phyloP scores from a whole-genome alignment of 495 filamentous ascomycete genomes.

The Staphylotrichum longicolle region DNA sequence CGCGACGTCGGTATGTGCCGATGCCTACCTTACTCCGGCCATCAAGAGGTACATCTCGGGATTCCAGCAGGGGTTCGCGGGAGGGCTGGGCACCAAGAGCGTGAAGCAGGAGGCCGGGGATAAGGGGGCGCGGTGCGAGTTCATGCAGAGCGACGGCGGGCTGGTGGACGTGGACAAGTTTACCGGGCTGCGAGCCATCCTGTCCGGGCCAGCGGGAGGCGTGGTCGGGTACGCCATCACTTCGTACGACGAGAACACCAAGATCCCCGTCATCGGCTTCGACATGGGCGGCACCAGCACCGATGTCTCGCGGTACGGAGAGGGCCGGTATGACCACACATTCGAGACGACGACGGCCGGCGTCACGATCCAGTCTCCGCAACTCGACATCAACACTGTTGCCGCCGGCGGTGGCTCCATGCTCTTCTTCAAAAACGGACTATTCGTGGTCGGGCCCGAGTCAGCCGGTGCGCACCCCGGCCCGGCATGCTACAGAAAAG shows the following conservation, averaged over 20 bases:
- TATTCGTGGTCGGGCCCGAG: slow-evolving; percentile 96
- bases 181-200: slow-evolving; percentile 70
- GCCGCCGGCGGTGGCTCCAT: slow-evolving; percentile 90
- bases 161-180: slow-evolving; percentile 74
- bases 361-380: slow-evolving; percentile 90
- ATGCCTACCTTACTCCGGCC: slow-evolving; percentile 93
- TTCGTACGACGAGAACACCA: slow-evolving; percentile 81
- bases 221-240: slow-evolving; percentile 94
- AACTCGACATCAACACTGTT: slow-evolving; percentile 97
- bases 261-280: slow-evolving; percentile 90
- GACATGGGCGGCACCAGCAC: slow-evolving; percentile 96
- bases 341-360: slow-evolving; percentile 97
- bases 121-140: slow-evolving; percentile 68
- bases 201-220: slow-evolving; percentile 78
- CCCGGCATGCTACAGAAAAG: slow-evolving; percentile 92
- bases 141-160: slow-evolving; percentile 85
- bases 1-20: slow-evolving; percentile 88
- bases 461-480: slow-evolving; percentile 91
- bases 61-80: slow-evolving; percentile 73
- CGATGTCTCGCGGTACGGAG: slow-evolving; percentile 88
- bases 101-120: slow-evolving; percentile 57
- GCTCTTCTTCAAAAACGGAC: slow-evolving; percentile 84
- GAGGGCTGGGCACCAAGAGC: slow-evolving; percentile 65
- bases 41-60: slow-evolving; percentile 95
- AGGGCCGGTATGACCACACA: slow-evolving; percentile 89